phyloP scores from a whole-genome alignment of 805 yeast genomes.

The Starmerella cellae region DNA sequence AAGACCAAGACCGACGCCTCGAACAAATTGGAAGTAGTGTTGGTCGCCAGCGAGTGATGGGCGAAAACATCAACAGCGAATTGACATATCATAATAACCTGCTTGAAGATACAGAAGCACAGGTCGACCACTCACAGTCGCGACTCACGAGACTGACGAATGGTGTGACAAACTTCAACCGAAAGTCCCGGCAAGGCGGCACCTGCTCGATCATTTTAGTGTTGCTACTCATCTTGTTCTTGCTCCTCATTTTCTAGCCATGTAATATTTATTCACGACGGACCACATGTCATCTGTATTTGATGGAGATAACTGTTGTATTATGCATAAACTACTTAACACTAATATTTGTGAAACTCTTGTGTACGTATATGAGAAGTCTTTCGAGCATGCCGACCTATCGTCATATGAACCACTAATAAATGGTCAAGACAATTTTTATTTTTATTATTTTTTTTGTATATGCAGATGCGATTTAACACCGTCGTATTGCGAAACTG shows the following conservation, averaged over 20 bases:
- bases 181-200: conserved; percentile 30
- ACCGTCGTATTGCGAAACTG: too few relatives aligned
- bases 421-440: too few relatives aligned
- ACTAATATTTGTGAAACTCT: too few relatives aligned
- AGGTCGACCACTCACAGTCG: conserved; percentile 27
- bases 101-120: conserved; percentile 29
- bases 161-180: conserved; percentile 28
- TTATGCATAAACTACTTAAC: too few relatives aligned
- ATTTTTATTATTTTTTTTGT: too few relatives aligned
- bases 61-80: conserved; percentile 30
- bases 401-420: too few relatives aligned
- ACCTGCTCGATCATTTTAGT: conserved; percentile 27
- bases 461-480: too few relatives aligned
- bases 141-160: conserved; percentile 27
- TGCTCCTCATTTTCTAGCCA: conserved; percentile 27
- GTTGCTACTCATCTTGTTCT: conserved; percentile 22
- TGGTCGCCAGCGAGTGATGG: conserved; percentile 29
- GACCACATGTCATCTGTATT: not conserved
- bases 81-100: conserved; percentile 28
- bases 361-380: too few relatives aligned
- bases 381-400: too few relatives aligned
- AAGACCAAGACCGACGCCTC: conserved; percentile 31
- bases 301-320: not conserved
- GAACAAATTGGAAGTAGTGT: conserved; percentile 28
- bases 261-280: not conserved